Conservation (phyloP, 2,329 filamentous ascomycete species). For the Calonectria pseudoturangicola region DNA sequence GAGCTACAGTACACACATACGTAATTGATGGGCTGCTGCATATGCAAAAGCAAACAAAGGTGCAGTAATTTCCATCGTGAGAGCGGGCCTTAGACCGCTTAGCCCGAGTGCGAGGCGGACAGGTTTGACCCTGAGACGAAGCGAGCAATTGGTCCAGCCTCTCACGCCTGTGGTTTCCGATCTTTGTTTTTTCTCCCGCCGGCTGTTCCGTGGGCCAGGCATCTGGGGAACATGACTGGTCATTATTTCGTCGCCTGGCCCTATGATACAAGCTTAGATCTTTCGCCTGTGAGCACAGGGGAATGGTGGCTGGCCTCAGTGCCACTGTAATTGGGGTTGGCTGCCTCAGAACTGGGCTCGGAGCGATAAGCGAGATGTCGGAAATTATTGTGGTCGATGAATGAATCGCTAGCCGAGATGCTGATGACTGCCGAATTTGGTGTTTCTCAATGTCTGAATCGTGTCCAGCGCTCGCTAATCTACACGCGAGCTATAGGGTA, state of each 20-base stretch:
- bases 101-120: not conserved
- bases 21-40: slow-evolving; percentile 7
- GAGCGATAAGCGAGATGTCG: slow-evolving; percentile 31
- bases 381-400: slow-evolving; percentile 22
- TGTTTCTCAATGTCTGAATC: slow-evolving; percentile 3
- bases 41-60: slow-evolving; percentile 16
- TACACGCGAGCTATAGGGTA: not conserved
- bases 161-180: not conserved
- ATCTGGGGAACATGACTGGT: slow-evolving; percentile 24
- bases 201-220: not conserved
- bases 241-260: slow-evolving; percentile 8
- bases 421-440: slow-evolving; percentile 7
- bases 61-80: slow-evolving; percentile 8
- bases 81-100: not conserved
- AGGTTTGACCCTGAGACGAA: slow-evolving; percentile 24
- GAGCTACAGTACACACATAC: not conserved
- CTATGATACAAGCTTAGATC: slow-evolving; percentile 7
- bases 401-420: slow-evolving; percentile 18
- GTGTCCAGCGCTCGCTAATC: not conserved
- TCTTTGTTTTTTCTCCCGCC: slow-evolving; percentile 1
- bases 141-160: slow-evolving; percentile 16
- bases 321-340: slow-evolving; percentile 3
- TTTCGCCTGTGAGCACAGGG: slow-evolving; percentile 7
- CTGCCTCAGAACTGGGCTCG: not conserved
- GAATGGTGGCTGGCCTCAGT: slow-evolving; percentile 2